Conservation (phyloP, 2,329 filamentous ascomycete genomes). For the Penicillium sp. region DNA sequence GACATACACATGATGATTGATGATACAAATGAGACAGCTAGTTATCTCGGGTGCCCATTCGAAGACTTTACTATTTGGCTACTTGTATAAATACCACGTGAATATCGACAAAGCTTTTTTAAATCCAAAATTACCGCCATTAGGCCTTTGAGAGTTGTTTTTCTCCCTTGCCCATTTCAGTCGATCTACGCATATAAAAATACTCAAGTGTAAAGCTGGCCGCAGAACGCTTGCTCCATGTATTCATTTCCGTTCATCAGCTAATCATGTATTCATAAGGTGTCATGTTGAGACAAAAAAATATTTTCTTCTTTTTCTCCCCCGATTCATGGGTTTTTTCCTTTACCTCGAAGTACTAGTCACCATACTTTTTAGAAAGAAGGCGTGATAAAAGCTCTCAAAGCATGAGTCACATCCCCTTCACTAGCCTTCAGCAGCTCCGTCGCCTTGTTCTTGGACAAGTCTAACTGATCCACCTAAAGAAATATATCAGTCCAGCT, state of each 20-base stretch:
- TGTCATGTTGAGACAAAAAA: neutral
- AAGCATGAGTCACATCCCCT: constrained; percentile 44
- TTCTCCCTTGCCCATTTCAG: neutral
- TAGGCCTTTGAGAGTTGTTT: neutral
- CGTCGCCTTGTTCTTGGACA: constrained; percentile 49
- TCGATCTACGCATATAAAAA: neutral
- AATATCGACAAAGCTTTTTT: neutral
- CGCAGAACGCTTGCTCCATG: neutral
- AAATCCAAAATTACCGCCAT: neutral
- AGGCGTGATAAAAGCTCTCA: constrained; percentile 44
- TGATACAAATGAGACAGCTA: neutral
- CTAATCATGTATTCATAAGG: neutral
- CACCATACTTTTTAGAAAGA: constrained; percentile 4
- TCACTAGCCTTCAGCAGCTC: constrained; percentile 49
- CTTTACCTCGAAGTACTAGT: too few relatives aligned
- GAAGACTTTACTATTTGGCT: too few relatives aligned
- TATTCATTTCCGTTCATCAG: neutral
- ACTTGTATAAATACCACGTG: neutral
- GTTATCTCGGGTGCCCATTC: neutral
- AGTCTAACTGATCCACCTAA: constrained; percentile 47
- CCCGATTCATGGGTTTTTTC: neutral
- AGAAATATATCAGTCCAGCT: neutral
- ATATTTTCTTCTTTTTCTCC: neutral
- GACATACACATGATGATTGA: neutral
- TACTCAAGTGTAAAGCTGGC: neutral